These are phyloP conservation scores for Wilcoxina mikolae DNA, from an alignment of 495 filamentous ascomycete species.

Conservation along the genomic window DNA sequence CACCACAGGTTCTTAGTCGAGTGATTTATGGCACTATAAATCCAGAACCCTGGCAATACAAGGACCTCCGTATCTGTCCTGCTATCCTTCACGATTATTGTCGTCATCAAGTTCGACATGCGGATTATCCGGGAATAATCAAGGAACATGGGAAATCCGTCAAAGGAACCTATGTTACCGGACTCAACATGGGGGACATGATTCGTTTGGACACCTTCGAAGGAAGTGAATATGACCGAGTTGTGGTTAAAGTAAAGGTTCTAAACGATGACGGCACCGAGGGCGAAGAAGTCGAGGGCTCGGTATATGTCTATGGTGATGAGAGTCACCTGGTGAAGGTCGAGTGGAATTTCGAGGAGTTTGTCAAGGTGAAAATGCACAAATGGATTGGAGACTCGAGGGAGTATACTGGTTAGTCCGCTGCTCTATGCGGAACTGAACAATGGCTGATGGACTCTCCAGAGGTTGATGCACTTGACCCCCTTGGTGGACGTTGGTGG, in stretches of 20 bases:
- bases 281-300: conserved; percentile 45
- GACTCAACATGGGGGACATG: conserved; percentile 63
- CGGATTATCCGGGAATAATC: conserved; percentile 78
- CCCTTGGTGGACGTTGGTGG: conserved; percentile 12
- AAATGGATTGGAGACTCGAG: conserved; percentile 11
- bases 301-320: conserved; percentile 56
- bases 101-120: conserved; percentile 49
- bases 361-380: conserved; percentile 18
- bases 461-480: conserved; percentile 12
- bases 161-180: conserved; percentile 63
- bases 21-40: conserved; percentile 53
- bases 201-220: conserved; percentile 70
- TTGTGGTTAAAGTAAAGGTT: conserved; percentile 44
- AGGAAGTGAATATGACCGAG: conserved; percentile 55
- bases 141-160: conserved; percentile 43
- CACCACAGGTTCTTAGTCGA: conserved; percentile 61
- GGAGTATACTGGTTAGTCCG: conserved; percentile 8
- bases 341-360: conserved; percentile 23
- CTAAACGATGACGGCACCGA: conserved; percentile 38
- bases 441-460: too few relatives aligned
- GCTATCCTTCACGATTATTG: conserved; percentile 60
- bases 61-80: conserved; percentile 48
- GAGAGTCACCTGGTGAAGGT: conserved; percentile 8
- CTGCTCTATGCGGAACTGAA: too few relatives aligned
- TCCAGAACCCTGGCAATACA: conserved; percentile 38